Evolutionary conservation across 192 early-diverging fungal species (phyloP), one percentile per base, ranked within the genome.

Genomic region (Entomortierella parvispora): DNA sequence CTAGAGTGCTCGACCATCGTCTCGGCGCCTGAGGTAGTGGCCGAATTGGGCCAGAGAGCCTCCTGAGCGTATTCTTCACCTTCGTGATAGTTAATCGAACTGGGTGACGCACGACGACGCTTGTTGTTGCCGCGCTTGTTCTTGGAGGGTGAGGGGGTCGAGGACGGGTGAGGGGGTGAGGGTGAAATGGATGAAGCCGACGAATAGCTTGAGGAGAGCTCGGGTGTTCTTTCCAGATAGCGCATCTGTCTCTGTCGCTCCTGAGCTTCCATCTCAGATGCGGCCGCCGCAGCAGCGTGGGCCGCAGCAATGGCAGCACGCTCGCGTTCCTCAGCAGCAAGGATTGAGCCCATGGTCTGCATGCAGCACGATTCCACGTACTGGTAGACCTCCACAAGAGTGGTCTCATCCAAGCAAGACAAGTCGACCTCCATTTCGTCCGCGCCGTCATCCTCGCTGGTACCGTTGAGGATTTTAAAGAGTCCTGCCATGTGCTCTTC

Each of bases 311-410:
- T 18, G 10, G 52, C 59, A 12, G 49, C 63, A 34, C 71, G 72
- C 58, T 76, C 65, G 26, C 65, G 72, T 37, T 68, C 59, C n/a
- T 77, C 74, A n/a, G 72, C 74, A 1, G 65, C 74, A 17, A 77
- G 47, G n/a, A 77, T 63, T 6, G 61, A 68, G 0, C 65, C 60
- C 60, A 77, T 59, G 14, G 65, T 77, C 49, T 77, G 74, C 65
- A 77, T 77, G 44, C 74, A 77, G 55, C 74, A 77, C 2, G 74
- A 37, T 51, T 77, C 74, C 9, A 68, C 65, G n/a, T 77, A 77
- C 47, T 77, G 74, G 37, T 77, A 77, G 6, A 77, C 74, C 25
- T 77, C 52, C 0, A 77, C 74, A 29, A 77, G 40, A 15, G 61
- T 77, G 0, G 66, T 52, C 55, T 77, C 74, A 45, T 77, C 74